These are phyloP conservation scores for Limonium bicolor DNA, from an alignment of 148 eudicot genomes.

Conservation along the genomic window DNA sequence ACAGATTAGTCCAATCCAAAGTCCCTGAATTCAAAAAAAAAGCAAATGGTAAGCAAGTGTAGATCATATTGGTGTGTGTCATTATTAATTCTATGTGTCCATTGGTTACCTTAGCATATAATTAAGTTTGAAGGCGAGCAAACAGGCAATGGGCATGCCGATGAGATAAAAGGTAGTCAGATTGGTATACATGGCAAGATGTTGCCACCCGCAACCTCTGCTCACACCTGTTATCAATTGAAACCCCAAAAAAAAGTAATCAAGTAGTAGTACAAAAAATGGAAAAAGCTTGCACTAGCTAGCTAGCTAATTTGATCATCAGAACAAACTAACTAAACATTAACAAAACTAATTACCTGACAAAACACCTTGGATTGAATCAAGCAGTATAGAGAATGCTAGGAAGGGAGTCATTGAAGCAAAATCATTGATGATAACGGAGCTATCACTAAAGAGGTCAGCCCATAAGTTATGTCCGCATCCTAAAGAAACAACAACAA, in stretches of 20 bases:
- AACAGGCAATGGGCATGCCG: slow-evolving; percentile 59
- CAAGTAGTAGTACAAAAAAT: not conserved
- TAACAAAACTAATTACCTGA: slow-evolving; percentile 38
- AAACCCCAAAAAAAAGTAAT: not conserved
- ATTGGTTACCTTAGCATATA: not conserved
- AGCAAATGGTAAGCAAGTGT: not conserved
- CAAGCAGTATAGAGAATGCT: slow-evolving; percentile 36
- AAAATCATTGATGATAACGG: slow-evolving; percentile 25
- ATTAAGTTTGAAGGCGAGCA: slow-evolving; percentile 40
- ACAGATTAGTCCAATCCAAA: slow-evolving; percentile 59
- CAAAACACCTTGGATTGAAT: slow-evolving; percentile 68
- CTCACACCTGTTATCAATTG: slow-evolving; percentile 43
- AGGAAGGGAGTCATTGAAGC: slow-evolving; percentile 56
- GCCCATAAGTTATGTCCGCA: slow-evolving; percentile 65
- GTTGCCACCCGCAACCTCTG: slow-evolving; percentile 92
- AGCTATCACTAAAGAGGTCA: slow-evolving; percentile 41
- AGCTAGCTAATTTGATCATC: not conserved
- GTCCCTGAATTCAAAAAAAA: slow-evolving; percentile 21
- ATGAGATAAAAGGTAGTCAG: slow-evolving; percentile 47
- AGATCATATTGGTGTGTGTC: not conserved
- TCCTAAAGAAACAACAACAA: slow-evolving; percentile 30
- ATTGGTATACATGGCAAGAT: slow-evolving; percentile 49
- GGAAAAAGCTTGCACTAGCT: not conserved
- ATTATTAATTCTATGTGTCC: not conserved
- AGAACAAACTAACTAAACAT: no score